Base-by-base conservation (phyloP, 2,329 filamentous ascomycete species). In the Fusarium sp. region DNA sequence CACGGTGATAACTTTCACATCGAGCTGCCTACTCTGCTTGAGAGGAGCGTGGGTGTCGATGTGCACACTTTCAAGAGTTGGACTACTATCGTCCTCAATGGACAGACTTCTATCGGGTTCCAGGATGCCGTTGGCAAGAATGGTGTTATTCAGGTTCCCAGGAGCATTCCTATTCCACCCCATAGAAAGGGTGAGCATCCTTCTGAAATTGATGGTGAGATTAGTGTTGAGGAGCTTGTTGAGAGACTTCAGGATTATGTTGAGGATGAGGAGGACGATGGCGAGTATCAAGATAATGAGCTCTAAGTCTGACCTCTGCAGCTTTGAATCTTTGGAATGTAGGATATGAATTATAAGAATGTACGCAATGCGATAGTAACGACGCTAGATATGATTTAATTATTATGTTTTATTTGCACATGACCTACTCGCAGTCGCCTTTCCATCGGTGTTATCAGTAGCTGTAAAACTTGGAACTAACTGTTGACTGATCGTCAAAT, bases 131-230 rank as follows among this genome's bases (percentile, higher is more conserved):
- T 96, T 56, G 91, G 90, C 0, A 87, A 85, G 73, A 92, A 97
- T 75, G 94, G 94, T 32, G 93, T 95, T 15, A 86, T 97, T 37
- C 94, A 97, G 57, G 88, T 95, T 17, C 83, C 96, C 0, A 84
- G 85, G 47, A 84, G 84, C 58, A 88, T 97, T 0, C 80, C 96
- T 58, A 88, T 97, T 67, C 94, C 94, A 41, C 92, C 93, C 3
- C 88, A 87, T 78, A 84, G 73, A 23, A 65, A 62, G 48, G 55
- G 67, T 0, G 50, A 56, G 40, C 50, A 66, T 5, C 43, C 56
- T 19, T 50, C 23, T 13, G 19, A 66, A 11, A 35, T 51, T 4
- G 48, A 61, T 13, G 68, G 67, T 3, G 70, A 71, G 32, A 74
- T 78, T 14, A 72, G 67, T 2, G 71, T 78, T 7, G 71, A 76